Conservation (phyloP, 2,329 filamentous ascomycete species). For the Monosporascus sp. region DNA sequence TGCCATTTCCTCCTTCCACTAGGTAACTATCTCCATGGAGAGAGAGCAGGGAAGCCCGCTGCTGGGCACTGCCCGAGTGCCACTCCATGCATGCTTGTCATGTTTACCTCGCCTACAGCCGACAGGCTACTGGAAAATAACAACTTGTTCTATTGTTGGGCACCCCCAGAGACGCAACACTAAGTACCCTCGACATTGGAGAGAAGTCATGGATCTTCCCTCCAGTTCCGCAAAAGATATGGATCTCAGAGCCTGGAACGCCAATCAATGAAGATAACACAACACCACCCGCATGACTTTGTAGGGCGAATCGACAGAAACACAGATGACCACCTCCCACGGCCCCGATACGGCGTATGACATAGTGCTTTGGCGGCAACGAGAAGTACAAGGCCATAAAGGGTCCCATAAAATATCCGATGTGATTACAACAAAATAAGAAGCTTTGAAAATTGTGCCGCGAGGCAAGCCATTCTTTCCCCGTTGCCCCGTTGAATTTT, state of each 20-base stretch:
- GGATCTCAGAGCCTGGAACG: too few relatives aligned
- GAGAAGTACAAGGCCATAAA: background rate
- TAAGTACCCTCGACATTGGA: background rate
- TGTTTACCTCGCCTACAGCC: too few relatives aligned
- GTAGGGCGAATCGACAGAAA: background rate
- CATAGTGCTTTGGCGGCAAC: too few relatives aligned
- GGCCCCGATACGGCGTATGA: too few relatives aligned
- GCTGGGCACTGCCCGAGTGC: background rate
- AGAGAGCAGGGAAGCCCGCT: background rate
- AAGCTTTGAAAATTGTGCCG: constrained; percentile 24
- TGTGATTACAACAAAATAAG: constrained; percentile 17
- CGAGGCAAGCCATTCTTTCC: constrained; percentile 31
- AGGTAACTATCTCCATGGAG: background rate
- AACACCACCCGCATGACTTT: background rate
- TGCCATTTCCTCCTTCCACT: background rate
- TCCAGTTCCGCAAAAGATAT: too few relatives aligned
- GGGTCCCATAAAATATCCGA: background rate
- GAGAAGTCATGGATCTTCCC: background rate
- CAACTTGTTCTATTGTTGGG: too few relatives aligned
- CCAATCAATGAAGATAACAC: too few relatives aligned
- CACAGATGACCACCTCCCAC: background rate
- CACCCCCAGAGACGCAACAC: background rate
- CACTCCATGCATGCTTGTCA: background rate
- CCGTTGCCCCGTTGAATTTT: constrained; percentile 13
- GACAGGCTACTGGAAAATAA: too few relatives aligned